Evolutionary conservation across 768 basidiomycete species (phyloP), one percentile per base, ranked within the genome.

Genomic region (Amanita pallidorosea): DNA sequence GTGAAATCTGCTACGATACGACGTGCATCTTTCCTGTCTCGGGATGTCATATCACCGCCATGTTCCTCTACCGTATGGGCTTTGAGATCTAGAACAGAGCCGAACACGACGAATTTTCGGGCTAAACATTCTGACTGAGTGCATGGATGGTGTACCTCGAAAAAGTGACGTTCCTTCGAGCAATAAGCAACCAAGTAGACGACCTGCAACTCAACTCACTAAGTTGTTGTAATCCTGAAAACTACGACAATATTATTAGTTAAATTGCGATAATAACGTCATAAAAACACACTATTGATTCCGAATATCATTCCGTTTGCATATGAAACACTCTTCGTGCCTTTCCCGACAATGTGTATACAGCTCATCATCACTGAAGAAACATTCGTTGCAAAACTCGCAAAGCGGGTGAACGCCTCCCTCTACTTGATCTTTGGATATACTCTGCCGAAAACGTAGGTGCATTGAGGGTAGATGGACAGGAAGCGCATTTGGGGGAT

Each of bases 271-370:
- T 54, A 38, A 47, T 20, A 53, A 22, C 18, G 8, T 35, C 5
- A 41, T 54, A 7, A 33, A 23, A 12, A 76, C 91, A 61, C 59
- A 96, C 91, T 96, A 93, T 67, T 92, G 81, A 64, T 93, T 81
- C 56, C 77, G 72, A 36, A 88, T 58, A 6, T 85, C 91, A 51
- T 84, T 77, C 25, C 85, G 76, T 62, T 90, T 91, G 65, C 96
- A 99, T 12, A 99, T 65, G 57, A 96, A 96, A 63, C 95, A 98
- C 60, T 98, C 94, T 65, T 99, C 95, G 67, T 99, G 95, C 45
- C 72, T 73, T 61, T 93, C 85, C 47, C 94, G 80, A 84, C 97
- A 89, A 64, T 99, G 96, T 20, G 81, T 70, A 63, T 83, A 96
- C n/a, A 97, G 69, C 59, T 93, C 93, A 60, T 98, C 95, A 49